Base-by-base conservation (phyloP, 2,329 filamentous ascomycete species). In the Hymenoscyphus fraxineus region DNA sequence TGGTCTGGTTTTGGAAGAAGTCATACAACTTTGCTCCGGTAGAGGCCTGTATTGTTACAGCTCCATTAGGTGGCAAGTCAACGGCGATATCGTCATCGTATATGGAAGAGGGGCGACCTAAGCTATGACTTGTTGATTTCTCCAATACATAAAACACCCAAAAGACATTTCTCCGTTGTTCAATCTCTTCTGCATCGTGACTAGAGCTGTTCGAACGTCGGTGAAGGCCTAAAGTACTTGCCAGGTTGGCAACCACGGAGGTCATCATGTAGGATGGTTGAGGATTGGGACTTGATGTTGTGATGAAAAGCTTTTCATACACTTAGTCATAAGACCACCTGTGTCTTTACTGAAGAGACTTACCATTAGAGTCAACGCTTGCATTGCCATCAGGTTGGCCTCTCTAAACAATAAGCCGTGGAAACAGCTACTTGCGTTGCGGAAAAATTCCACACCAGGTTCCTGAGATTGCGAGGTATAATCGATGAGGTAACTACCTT, bases 11-110 rank as follows among this genome's bases (percentile, higher is more conserved):
- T 2, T 57, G 64, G 54, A 71, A 70, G 10, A 65, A 69, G 47
- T 70, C 58, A 60, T 65, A 67, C 38, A 63, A 41, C 59, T 68
- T 61, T 32, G 58, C 27, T 65, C 61, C 57, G 19, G 16, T 58
- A 27, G 27, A 27, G 6, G 56, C 58, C 27, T 66, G 57, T 60
- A 56, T 54, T 39, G 66, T 58, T 40, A 57, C 44, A 41, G 63
- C 58, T 7, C 62, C 64, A 41, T 67, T 65, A 35, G 65, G 57
- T 38, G 70, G 70, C 40, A 72, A 64, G 35, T 71, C 67, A 54
- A 72, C 62, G 27, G 60, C 71, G 56, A 72, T 70, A 63, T 72
- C 71, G 39, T 72, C 69, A 54, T 72, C 71, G 27, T 68, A 66
- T 44, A 72, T 70, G 19, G 66, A 57, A n/a, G 71, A 71, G 16